A percentile compares a stretch with the other conserved stretches of the same genome.
phyloP scores from a whole-genome alignment of 805 yeast species.

The Candida arabinofermentans region DNA sequence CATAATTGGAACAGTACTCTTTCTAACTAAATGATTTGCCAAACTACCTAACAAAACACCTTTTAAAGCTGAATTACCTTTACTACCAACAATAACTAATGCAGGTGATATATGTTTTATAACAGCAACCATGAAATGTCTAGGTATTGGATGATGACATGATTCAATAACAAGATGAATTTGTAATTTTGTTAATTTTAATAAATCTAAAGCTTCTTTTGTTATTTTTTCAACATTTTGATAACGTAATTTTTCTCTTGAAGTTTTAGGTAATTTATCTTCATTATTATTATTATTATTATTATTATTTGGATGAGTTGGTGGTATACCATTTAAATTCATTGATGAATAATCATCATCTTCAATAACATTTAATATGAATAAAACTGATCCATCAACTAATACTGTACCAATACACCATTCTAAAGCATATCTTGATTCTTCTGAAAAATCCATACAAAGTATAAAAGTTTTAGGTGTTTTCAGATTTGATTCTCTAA shows the following conservation, averaged over 20 bases:
- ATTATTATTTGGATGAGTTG: slow-evolving; percentile 7
- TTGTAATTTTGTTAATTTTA: slow-evolving; percentile 64
- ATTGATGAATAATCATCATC: slow-evolving; percentile 35
- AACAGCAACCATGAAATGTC: slow-evolving; percentile 65
- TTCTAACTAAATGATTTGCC: slow-evolving; percentile 68
- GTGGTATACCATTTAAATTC: slow-evolving; percentile 34
- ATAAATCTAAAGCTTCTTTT: slow-evolving; percentile 36
- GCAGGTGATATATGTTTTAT: slow-evolving; percentile 71
- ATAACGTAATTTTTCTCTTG: slow-evolving; percentile 36
- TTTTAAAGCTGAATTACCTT: slow-evolving; percentile 66
- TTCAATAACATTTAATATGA: slow-evolving; percentile 60
- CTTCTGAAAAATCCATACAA: slow-evolving; percentile 80
- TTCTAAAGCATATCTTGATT: slow-evolving; percentile 77
- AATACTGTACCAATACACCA: slow-evolving; percentile 86
- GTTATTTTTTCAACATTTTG: slow-evolving; percentile 43
- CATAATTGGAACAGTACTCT: slow-evolving; percentile 74
- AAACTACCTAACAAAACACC: slow-evolving; percentile 73
- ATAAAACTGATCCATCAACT: slow-evolving; percentile 77
- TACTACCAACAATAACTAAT: slow-evolving; percentile 70
- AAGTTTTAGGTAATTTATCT: slow-evolving; percentile 13
- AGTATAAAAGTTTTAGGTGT: slow-evolving; percentile 60
- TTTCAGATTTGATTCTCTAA: slow-evolving; percentile 14
- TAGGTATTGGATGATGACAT: slow-evolving; percentile 70
- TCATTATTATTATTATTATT: slow-evolving; percentile 9
- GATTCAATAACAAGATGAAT: slow-evolving; percentile 72